These are phyloP conservation scores for Ogataea zsoltii DNA, from an alignment of 805 yeast genomes.

Conservation along the genomic window DNA sequence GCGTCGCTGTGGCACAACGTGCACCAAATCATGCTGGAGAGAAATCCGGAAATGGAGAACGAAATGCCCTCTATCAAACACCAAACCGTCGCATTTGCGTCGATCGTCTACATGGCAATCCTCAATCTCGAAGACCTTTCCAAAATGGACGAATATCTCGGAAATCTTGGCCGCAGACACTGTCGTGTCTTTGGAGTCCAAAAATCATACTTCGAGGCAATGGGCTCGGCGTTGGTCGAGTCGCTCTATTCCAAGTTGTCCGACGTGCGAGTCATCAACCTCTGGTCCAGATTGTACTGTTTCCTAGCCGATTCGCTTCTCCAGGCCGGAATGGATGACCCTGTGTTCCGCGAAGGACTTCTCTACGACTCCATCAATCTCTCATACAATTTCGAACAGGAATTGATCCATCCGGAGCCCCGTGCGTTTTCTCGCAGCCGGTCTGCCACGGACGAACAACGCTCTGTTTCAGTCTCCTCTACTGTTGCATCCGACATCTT, in stretches of 20 bases:
- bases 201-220: slow-evolving; percentile 56
- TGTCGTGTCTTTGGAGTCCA: slow-evolving; percentile 65
- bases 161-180: slow-evolving; percentile 65
- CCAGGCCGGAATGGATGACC: slow-evolving; percentile 25
- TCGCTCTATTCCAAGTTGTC: slow-evolving; percentile 56
- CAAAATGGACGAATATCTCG: slow-evolving; percentile 52
- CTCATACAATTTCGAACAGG: slow-evolving; percentile 3
- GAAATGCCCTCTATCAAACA: slow-evolving; percentile 66
- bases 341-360: slow-evolving; percentile 15
- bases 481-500: neutral
- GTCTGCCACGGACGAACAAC: neutral
- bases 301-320: slow-evolving; percentile 34
- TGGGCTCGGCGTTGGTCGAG: slow-evolving; percentile 63
- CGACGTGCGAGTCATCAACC: slow-evolving; percentile 15
- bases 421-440: neutral
- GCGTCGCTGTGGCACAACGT: slow-evolving; percentile 69
- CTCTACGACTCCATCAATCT: slow-evolving; percentile 12
- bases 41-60: slow-evolving; percentile 54
- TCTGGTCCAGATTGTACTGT: slow-evolving; percentile 33
- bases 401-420: neutral
- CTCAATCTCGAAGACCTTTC: slow-evolving; percentile 55
- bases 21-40: slow-evolving; percentile 57
- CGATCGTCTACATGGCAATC: slow-evolving; percentile 62
- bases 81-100: slow-evolving; percentile 71
- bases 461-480: slow-evolving; percentile 1